Evolutionary conservation across 345 rosid species (phyloP), one percentile per base, ranked within the genome.

Genomic region (Alliaria petiolata): DNA sequence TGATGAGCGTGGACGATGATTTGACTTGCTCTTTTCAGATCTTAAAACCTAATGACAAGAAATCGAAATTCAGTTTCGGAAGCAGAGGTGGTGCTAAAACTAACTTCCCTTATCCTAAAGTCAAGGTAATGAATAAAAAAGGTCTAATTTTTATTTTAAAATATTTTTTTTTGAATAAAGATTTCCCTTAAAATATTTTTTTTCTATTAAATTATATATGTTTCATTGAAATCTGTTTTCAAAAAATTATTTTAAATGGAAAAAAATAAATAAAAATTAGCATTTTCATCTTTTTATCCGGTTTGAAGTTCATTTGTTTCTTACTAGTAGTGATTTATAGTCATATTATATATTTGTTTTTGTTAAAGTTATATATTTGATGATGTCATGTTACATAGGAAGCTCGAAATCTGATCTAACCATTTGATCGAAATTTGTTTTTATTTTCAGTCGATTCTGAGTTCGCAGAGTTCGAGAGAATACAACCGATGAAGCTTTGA

Each of bases 11-110:
- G 53, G 87, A 84, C 30, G 88, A 86, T 36, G 80, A 82, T 0
- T 76, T 92, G 49, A 75, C 82, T 76, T 92, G 98, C 58, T 86
- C 96, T 56, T 92, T 92, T 70, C 95, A 92, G 78, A 85, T 88
- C 82, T 72, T 90, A 35, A 90, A 85, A 78, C 90, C 95, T 68
- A 81, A 69, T 7, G 88, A 84, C 13, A 88, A 85, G 79, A 88
- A 83, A 78, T 65, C 82, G 0, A 86, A 63, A 31, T 86, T 78
- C 35, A 67, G 84, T 73, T 80, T 85, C 13, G 92, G 95, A 51
- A 81, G 81, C 72, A 76, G 80, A 22, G 61, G 84, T 53, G 80
- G 85, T 15, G 52, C 77, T 20, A 87, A 80, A 81, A 58, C 81
- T 43, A 68, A 71, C 67, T 49, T 80, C 33, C 56, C 75, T 71